phyloP scores from a whole-genome alignment of 441 rosid species.

The Heliophila coronopifolia region DNA sequence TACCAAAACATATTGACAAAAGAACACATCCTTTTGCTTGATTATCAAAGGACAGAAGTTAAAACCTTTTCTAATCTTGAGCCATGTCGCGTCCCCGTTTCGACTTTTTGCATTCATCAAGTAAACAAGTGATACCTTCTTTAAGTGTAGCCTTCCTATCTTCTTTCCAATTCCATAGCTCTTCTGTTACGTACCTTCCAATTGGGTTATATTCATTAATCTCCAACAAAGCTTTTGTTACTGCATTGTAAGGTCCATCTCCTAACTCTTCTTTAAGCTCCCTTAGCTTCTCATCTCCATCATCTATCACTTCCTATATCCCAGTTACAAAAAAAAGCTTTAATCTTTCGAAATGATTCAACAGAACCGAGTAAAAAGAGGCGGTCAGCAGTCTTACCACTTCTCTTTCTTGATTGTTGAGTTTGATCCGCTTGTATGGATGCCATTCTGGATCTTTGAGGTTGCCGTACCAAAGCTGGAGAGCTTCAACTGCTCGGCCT shows the following conservation, averaged over 20 bases:
- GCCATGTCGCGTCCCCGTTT: constrained; percentile 35
- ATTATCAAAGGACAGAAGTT: neutral
- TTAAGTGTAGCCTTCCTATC: constrained; percentile 56
- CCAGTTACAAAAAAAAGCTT: neutral
- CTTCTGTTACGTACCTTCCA: constrained; percentile 63
- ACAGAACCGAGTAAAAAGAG: no score
- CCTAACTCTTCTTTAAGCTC: constrained; percentile 53
- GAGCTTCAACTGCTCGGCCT: constrained; percentile 55
- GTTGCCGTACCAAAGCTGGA: constrained; percentile 77
- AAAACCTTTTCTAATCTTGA: constrained; percentile 15
- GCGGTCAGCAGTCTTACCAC: constrained; percentile 45
- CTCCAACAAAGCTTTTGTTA: constrained; percentile 49
- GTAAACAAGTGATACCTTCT: constrained; percentile 50
- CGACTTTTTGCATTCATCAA: constrained; percentile 38
- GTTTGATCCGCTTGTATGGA: constrained; percentile 51
- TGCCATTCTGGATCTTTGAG: constrained; percentile 89
- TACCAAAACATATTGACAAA: neutral
- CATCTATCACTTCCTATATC: constrained; percentile 56
- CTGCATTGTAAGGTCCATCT: constrained; percentile 50
- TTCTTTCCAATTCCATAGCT: constrained; percentile 64
- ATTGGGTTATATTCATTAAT: constrained; percentile 85
- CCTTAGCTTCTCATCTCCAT: constrained; percentile 54
- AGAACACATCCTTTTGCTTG: neutral
- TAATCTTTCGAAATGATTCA: no score
- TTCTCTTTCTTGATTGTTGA: constrained; percentile 34